These are phyloP conservation scores for Thelonectria discophora DNA, from an alignment of 2,329 filamentous ascomycete genomes.

Conservation along the genomic window DNA sequence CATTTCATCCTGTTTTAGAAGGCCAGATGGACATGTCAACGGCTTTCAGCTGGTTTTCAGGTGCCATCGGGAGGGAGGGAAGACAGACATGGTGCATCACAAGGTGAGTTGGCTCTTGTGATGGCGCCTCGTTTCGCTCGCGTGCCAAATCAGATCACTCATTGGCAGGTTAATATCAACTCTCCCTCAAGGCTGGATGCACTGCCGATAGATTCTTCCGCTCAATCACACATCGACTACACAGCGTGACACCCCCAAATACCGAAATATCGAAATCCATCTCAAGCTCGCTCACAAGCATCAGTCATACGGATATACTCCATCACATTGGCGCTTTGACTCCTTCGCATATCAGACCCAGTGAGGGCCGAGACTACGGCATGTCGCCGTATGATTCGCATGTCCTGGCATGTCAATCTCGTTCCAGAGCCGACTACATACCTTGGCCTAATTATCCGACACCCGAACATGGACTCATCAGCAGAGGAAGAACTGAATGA, in stretches of 20 bases:
- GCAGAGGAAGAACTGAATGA: background rate
- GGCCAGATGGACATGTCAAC: background rate
- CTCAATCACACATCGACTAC: too few species aligned
- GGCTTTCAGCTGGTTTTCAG: slow-evolving; percentile 3
- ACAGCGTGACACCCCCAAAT: too few species aligned
- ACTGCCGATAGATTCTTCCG: too few species aligned
- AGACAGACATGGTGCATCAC: slow-evolving; percentile 11
- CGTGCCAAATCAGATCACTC: slow-evolving; percentile 2
- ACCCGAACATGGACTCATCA: background rate
- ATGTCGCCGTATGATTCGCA: slow-evolving; percentile 15
- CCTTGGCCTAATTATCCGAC: slow-evolving; percentile 3
- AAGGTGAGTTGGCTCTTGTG: slow-evolving; percentile 12
- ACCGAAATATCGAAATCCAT: background rate
- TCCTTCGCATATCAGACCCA: slow-evolving; percentile 4
- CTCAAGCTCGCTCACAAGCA: background rate
- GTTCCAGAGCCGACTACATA: slow-evolving; percentile 21
- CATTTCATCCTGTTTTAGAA: background rate
- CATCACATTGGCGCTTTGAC: slow-evolving; percentile 1
- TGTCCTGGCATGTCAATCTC: slow-evolving; percentile 20
- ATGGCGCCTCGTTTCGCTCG: slow-evolving; percentile 12
- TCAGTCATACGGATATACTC: background rate
- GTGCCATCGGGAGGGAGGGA: background rate
- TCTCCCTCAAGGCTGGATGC: background rate
- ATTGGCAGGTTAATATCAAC: background rate
- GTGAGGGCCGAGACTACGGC: slow-evolving; percentile 6